These are phyloP conservation scores for Haplosporangium gracile DNA, from an alignment of 192 early-diverging fungal species.

Conservation along the genomic window DNA sequence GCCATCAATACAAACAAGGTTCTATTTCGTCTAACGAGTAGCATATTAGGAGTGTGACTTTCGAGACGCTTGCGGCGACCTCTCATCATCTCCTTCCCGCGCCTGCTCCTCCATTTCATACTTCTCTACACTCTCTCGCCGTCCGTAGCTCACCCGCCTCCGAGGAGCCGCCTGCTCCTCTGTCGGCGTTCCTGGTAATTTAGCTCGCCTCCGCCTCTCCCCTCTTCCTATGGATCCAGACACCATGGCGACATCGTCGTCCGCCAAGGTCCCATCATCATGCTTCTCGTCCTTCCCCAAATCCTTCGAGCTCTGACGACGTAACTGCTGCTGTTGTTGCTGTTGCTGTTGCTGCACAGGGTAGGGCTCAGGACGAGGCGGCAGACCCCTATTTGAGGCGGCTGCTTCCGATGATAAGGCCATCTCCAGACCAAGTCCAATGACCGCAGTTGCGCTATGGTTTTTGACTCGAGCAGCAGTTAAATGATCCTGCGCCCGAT, in stretches of 20 bases:
- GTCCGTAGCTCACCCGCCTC: constrained; percentile 22
- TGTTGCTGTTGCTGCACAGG: not conserved
- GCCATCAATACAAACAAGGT: not conserved
- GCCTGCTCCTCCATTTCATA: constrained; percentile 8
- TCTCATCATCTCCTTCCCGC: constrained; percentile 42
- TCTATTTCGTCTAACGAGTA: not conserved
- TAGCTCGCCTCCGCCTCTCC: constrained; percentile 23
- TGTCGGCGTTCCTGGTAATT: not conserved
- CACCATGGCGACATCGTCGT: constrained; percentile 11
- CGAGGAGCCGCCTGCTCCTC: constrained; percentile 21
- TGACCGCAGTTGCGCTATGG: constrained; percentile 14
- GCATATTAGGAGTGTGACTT: not conserved
- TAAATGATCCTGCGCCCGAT: constrained; percentile 7
- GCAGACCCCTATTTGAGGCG: not conserved
- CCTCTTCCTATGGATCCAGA: not conserved
- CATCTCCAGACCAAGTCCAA: constrained; percentile 26
- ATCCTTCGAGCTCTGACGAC: constrained; percentile 3
- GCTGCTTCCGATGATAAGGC: not conserved
- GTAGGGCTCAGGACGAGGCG: not conserved
- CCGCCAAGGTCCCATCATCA: not conserved
- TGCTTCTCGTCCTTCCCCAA: not conserved
- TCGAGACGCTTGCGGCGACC: constrained; percentile 33
- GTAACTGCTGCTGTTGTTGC: not conserved
- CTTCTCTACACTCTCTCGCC: constrained; percentile 7
- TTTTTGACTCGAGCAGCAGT: not conserved